phyloP scores from a whole-genome alignment of 2,329 filamentous ascomycete species.

The Scolecobasidium constrictum region DNA sequence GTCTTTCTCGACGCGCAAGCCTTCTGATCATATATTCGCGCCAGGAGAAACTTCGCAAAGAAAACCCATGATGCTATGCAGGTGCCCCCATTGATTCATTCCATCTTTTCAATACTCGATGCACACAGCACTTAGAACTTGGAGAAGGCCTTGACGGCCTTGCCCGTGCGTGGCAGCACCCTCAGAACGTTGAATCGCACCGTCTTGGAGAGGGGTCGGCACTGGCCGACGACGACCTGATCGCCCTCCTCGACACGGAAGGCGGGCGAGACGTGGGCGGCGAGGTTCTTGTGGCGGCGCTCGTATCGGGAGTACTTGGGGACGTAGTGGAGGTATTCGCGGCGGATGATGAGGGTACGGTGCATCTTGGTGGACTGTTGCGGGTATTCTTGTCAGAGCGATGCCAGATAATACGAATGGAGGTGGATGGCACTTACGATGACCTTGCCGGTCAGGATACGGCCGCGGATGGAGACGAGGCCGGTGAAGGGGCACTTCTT shows the following conservation, averaged over 20 bases:
- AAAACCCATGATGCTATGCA: slow-evolving; percentile 1
- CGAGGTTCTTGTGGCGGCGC: slow-evolving; percentile 99
- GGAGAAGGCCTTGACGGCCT: slow-evolving; percentile 93
- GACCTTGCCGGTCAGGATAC: slow-evolving; percentile 98
- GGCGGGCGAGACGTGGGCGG: slow-evolving; percentile 95
- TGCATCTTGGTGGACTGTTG: slow-evolving; percentile 99
- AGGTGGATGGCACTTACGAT: too few relatives aligned
- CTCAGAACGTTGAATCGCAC: slow-evolving; percentile 78
- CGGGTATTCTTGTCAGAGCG: too few relatives aligned
- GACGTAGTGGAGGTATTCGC: slow-evolving; percentile 99
- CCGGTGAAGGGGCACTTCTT: slow-evolving; percentile 99
- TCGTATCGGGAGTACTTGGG: slow-evolving; percentile 99
- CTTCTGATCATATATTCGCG: too few relatives aligned
- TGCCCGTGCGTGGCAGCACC: slow-evolving; percentile 93
- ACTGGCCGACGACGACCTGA: slow-evolving; percentile 98
- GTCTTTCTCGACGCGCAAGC: neutral
- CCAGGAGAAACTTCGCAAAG: too few relatives aligned
- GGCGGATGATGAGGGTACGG: slow-evolving; percentile 97
- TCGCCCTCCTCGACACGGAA: slow-evolving; percentile 99
- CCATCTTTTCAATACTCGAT: neutral
- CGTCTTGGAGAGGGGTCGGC: slow-evolving; percentile 98
- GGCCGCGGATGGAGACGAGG: slow-evolving; percentile 97
- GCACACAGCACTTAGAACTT: slow-evolving; percentile 65
- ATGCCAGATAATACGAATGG: too few relatives aligned
- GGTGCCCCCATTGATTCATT: neutral